These are phyloP conservation scores for Panus rudis DNA, from an alignment of 768 basidiomycete genomes.

Conservation along the genomic window DNA sequence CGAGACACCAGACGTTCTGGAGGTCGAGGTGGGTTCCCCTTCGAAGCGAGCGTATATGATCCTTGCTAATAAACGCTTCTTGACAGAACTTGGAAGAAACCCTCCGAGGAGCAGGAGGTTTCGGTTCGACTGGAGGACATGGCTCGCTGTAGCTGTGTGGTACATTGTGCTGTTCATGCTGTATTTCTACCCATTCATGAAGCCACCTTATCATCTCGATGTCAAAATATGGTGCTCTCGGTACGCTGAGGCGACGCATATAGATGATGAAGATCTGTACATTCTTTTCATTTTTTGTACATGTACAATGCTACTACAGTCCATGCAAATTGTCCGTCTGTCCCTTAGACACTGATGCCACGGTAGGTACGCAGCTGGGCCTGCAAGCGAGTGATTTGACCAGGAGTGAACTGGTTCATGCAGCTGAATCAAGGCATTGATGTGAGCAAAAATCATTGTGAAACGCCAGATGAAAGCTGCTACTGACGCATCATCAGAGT, in stretches of 20 bases:
- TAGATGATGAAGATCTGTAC: too few species aligned
- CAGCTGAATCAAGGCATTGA: slow-evolving; percentile 21
- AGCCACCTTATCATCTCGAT: background rate
- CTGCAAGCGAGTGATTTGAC: slow-evolving; percentile 32
- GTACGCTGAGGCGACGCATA: background rate
- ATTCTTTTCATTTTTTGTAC: too few species aligned
- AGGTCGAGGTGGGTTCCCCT: slow-evolving; percentile 63
- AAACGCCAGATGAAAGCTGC: background rate
- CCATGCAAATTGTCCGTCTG: background rate
- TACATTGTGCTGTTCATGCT: background rate
- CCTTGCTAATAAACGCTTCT: background rate
- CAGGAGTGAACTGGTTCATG: slow-evolving; percentile 42
- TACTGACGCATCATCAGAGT: slow-evolving; percentile 32
- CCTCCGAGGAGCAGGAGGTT: slow-evolving; percentile 75
- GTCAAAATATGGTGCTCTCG: background rate
- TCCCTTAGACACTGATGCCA: slow-evolving; percentile 22
- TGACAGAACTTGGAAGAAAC: slow-evolving; percentile 82
- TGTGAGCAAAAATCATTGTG: background rate
- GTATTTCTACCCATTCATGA: background rate
- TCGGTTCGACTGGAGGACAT: slow-evolving; percentile 94
- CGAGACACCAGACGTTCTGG: slow-evolving; percentile 74
- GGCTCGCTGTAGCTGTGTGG: slow-evolving; percentile 30
- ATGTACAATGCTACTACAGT: too few species aligned
- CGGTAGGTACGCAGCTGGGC: slow-evolving; percentile 40
- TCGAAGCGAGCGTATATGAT: background rate